Evolutionary conservation across 768 basidiomycete species (phyloP).

Genomic region (Tylopilus plumbeoviolaceoides): DNA sequence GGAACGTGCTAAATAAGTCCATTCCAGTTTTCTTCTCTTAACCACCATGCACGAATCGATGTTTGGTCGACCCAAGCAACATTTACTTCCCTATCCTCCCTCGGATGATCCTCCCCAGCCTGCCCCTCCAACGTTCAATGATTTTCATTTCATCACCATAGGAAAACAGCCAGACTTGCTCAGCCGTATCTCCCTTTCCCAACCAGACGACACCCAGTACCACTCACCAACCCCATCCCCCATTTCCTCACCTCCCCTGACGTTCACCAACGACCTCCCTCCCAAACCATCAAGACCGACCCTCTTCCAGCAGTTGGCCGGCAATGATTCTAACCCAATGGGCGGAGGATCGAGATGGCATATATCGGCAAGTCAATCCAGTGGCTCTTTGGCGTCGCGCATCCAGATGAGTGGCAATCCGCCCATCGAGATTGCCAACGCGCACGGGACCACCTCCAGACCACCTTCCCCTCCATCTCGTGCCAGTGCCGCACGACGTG

Average conservation of each 20-base stretch:
- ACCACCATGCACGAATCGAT: slow-evolving; percentile 28
- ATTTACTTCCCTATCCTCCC: slow-evolving; percentile 25
- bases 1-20: slow-evolving; percentile 16
- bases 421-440: not conserved
- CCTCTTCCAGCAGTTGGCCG: slow-evolving; percentile 21
- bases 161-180: slow-evolving; percentile 52
- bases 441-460: not conserved
- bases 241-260: slow-evolving; percentile 3
- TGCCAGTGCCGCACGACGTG: not conserved
- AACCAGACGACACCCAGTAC: slow-evolving; percentile 24
- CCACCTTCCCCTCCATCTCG: not conserved
- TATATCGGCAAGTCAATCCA: slow-evolving; percentile 6
- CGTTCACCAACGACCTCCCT: slow-evolving; percentile 1
- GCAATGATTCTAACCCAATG: not conserved
- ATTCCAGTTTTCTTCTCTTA: slow-evolving; percentile 2
- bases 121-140: slow-evolving; percentile 28
- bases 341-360: not conserved
- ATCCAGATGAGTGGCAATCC: slow-evolving; percentile 16
- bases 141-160: slow-evolving; percentile 49
- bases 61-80: slow-evolving; percentile 26
- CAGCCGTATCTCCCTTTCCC: slow-evolving; percentile 42
- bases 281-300: slow-evolving; percentile 18
- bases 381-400: slow-evolving; percentile 21
- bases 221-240: slow-evolving; percentile 27
- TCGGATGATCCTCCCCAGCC: slow-evolving; percentile 12